Percentiles rank a stretch among this genome's conserved stretches.
phyloP scores from a whole-genome alignment of 164 flowering plant species.

The Chimonanthus salicifolius region DNA sequence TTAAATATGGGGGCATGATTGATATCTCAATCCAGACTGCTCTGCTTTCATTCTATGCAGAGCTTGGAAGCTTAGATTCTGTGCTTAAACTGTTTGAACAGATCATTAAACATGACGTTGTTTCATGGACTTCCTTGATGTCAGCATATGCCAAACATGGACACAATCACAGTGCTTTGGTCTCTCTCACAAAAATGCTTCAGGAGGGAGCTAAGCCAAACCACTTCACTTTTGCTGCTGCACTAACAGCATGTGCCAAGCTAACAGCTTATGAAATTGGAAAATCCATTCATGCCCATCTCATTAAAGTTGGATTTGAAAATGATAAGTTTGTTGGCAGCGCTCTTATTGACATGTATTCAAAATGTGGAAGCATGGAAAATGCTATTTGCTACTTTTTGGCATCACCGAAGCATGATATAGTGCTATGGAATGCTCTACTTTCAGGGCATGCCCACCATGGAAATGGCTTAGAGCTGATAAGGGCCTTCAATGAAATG shows the following conservation, averaged over 20 bases:
- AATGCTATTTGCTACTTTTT: constrained; percentile 9
- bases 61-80: constrained; percentile 9
- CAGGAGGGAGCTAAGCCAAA: constrained; percentile 12
- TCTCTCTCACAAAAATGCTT: constrained; percentile 13
- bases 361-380: constrained; percentile 13
- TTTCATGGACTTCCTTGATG: constrained; percentile 20
- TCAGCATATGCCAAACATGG: constrained; percentile 7
- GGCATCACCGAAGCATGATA: constrained; percentile 6
- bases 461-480: constrained; percentile 17
- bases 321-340: constrained; percentile 4
- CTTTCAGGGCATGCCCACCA: constrained; percentile 18
- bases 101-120: constrained; percentile 9
- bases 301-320: constrained; percentile 12
- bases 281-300: constrained; percentile 10
- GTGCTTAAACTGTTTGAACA: constrained; percentile 7
- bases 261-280: constrained; percentile 11
- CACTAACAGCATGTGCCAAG: constrained; percentile 10
- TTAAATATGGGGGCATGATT: constrained; percentile 8
- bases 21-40: constrained; percentile 11
- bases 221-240: constrained; percentile 13
- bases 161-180: constrained; percentile 7
- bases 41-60: constrained; percentile 14
- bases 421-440: constrained; percentile 14
- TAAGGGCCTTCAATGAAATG: constrained; percentile 11
- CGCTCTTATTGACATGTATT: constrained; percentile 16